These are phyloP conservation scores for Eutrema heterophyllum DNA, from an alignment of 345 rosid species.

Conservation along the genomic window DNA sequence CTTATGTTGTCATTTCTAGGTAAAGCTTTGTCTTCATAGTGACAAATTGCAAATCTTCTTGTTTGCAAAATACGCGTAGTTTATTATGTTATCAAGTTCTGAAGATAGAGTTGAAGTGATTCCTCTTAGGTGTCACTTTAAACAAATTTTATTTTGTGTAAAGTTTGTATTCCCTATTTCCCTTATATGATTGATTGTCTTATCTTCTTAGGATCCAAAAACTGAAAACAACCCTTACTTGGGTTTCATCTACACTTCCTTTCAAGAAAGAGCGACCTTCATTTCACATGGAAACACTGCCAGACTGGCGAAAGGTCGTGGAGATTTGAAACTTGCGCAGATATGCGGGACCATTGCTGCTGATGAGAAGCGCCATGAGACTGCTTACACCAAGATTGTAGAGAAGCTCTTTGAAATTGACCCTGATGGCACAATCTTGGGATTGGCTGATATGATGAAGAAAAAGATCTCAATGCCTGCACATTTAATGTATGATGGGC, in stretches of 20 bases:
- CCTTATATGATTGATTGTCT: not conserved
- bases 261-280: slow-evolving; percentile 78
- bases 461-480: slow-evolving; percentile 44
- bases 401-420: slow-evolving; percentile 67
- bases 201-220: slow-evolving; percentile 53
- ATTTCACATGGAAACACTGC: slow-evolving; percentile 80
- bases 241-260: slow-evolving; percentile 72
- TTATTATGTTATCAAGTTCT: not conserved
- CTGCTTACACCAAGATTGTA: slow-evolving; percentile 63
- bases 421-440: slow-evolving; percentile 53
- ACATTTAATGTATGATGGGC: slow-evolving; percentile 64
- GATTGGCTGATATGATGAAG: slow-evolving; percentile 65
- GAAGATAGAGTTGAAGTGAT: not conserved
- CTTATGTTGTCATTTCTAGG: not conserved
- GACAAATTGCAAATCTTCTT: not conserved
- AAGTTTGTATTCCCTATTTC: not conserved
- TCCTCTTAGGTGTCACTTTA: not conserved
- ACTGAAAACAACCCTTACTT: slow-evolving; percentile 72
- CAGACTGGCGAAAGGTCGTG: slow-evolving; percentile 52
- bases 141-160: not conserved
- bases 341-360: slow-evolving; percentile 66
- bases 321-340: slow-evolving; percentile 60
- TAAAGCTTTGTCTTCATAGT: not conserved
- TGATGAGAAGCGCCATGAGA: slow-evolving; percentile 71
- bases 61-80: not conserved